Conservation (phyloP, 2,329 filamentous ascomycete species). For the Colletotrichum phormii region DNA sequence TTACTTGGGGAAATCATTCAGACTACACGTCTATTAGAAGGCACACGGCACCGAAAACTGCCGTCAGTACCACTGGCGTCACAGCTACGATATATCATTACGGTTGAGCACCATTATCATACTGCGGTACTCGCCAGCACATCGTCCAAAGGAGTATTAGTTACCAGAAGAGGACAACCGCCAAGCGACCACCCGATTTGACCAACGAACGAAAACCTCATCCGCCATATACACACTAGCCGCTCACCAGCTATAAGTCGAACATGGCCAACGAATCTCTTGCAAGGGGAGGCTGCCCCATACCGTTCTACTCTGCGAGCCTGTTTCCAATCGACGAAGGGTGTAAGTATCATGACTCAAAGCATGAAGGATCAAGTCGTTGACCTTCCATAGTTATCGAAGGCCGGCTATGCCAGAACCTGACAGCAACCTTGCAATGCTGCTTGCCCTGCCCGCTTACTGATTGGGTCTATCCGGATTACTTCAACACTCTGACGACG, state of each 20-base stretch:
- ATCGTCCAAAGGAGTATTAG: background rate
- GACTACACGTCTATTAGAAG: background rate
- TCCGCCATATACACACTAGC: background rate
- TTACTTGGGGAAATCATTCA: background rate
- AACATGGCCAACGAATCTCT: slow-evolving; percentile 19
- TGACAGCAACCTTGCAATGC: slow-evolving; percentile 69
- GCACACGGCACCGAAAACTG: background rate
- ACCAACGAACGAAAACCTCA: background rate
- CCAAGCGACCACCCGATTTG: background rate
- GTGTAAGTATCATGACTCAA: slow-evolving; percentile 65
- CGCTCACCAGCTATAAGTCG: background rate
- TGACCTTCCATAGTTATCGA: slow-evolving; percentile 59
- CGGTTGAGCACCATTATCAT: background rate
- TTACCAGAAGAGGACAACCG: background rate
- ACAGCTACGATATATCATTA: background rate
- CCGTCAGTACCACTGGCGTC: background rate
- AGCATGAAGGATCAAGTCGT: slow-evolving; percentile 43
- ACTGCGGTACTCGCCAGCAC: background rate
- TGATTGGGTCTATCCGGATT: slow-evolving; percentile 77
- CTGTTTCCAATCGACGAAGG: slow-evolving; percentile 71
- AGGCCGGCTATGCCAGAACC: slow-evolving; percentile 64
- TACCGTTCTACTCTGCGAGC: slow-evolving; percentile 75
- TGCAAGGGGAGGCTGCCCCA: slow-evolving; percentile 60
- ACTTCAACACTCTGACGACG: slow-evolving; percentile 68
- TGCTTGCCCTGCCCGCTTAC: slow-evolving; percentile 92